Evolutionary conservation across 805 yeast genomes (phyloP).

Genomic region (Candida awuae): DNA sequence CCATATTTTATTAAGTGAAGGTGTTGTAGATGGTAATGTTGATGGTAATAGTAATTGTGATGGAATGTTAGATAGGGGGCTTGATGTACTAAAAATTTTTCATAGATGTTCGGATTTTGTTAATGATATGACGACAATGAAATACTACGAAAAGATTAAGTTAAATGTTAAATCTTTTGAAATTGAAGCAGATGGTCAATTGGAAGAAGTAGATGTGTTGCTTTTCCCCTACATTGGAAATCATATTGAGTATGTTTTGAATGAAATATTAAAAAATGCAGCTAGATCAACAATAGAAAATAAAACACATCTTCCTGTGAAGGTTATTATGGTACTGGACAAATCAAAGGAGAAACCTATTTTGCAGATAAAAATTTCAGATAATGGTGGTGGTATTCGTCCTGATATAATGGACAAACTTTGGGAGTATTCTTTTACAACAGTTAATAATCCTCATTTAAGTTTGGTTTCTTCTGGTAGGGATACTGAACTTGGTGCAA

Average conservation of each 20-base stretch:
- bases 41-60: too few species aligned
- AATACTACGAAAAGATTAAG: constrained; percentile 69
- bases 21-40: too few species aligned
- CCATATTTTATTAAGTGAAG: constrained; percentile 55
- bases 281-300: constrained; percentile 83
- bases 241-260: constrained; percentile 80
- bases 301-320: constrained; percentile 37
- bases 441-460: too few species aligned
- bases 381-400: constrained; percentile 83
- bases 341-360: constrained; percentile 24
- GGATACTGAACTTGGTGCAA: constrained; percentile 23
- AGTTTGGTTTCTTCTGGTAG: too few species aligned
- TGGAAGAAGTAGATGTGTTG: constrained; percentile 28
- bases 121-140: constrained; percentile 72
- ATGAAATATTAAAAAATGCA: constrained; percentile 81
- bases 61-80: constrained; percentile 62
- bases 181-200: constrained; percentile 25
- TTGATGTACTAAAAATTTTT: constrained; percentile 59
- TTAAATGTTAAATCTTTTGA: constrained; percentile 41
- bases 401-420: constrained; percentile 57
- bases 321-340: constrained; percentile 37
- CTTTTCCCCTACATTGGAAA: constrained; percentile 77
- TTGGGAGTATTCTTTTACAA: constrained; percentile 81
- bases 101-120: constrained; percentile 63
- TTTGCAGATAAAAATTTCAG: constrained; percentile 70